phyloP scores from a whole-genome alignment of 768 basidiomycete species.

The Boletus vermiculosoides region DNA sequence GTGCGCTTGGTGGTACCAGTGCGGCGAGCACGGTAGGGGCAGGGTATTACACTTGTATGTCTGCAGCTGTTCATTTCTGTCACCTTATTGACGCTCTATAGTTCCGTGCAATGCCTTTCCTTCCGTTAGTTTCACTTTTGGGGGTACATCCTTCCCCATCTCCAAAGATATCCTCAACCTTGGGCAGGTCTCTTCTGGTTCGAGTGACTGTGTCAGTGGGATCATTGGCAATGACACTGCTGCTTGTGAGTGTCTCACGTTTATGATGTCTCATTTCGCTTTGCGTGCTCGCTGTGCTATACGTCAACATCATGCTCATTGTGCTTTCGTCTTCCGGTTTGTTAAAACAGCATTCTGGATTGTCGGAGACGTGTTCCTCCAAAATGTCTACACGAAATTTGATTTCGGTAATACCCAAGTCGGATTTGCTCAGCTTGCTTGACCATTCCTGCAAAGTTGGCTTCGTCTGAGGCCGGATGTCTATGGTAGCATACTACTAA shows the following conservation, averaged over 20 bases:
- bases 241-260: neutral
- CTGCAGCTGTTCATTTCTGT: constrained; percentile 9
- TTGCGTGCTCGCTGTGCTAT: neutral
- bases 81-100: neutral
- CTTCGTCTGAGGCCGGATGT: neutral
- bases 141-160: constrained; percentile 35
- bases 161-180: constrained; percentile 37
- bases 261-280: no score
- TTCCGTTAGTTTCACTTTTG: constrained; percentile 36
- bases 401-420: constrained; percentile 36
- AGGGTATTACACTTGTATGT: constrained; percentile 36
- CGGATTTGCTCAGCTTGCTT: constrained; percentile 34
- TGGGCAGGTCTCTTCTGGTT: constrained; percentile 27
- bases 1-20: constrained; percentile 24
- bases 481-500: neutral
- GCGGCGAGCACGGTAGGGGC: constrained; percentile 15
- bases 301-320: constrained; percentile 3
- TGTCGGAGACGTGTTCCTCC: constrained; percentile 36
- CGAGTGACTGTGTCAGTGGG: constrained; percentile 32
- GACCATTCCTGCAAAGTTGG: neutral
- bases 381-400: constrained; percentile 42
- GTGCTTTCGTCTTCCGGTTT: neutral
- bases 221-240: constrained; percentile 15
- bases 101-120: constrained; percentile 32
- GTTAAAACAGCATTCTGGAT: constrained; percentile 14